Percentiles rank a stretch among this genome's conserved stretches.
Evolutionary conservation across 331 rosid genomes (phyloP).

Genomic region (Acacia pycnantha): DNA sequence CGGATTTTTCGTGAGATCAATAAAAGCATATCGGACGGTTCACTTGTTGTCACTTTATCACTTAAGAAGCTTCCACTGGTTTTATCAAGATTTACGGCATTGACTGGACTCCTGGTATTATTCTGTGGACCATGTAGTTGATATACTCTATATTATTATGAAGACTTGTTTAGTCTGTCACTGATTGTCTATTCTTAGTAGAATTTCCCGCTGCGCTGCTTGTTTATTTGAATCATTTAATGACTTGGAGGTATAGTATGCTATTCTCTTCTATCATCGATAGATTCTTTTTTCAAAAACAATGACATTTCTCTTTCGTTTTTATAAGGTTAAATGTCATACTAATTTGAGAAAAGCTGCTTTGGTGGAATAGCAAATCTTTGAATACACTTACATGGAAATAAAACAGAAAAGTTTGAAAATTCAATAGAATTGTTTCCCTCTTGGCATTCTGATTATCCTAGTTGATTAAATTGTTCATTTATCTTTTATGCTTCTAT

Average conservation of each 20-base stretch:
- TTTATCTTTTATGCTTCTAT: background rate
- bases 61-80: constrained; percentile 78
- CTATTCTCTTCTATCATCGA: background rate
- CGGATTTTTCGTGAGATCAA: constrained; percentile 83
- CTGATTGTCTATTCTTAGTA: background rate
- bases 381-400: background rate
- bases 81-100: constrained; percentile 77
- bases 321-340: background rate
- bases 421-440: background rate
- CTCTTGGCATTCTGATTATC: background rate
- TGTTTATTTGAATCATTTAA: background rate
- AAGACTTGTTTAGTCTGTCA: background rate
- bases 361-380: background rate
- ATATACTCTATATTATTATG: background rate
- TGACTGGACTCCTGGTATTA: constrained; percentile 93
- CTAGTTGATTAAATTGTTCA: background rate
- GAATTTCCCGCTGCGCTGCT: background rate
- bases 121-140: constrained; percentile 14
- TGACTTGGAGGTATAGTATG: background rate
- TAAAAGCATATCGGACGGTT: constrained; percentile 62
- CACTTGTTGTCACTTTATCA: constrained; percentile 67
- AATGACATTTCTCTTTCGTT: background rate
- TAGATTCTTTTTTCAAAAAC: background rate
- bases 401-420: background rate
- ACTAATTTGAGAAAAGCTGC: background rate